Evolutionary conservation across 805 yeast genomes (phyloP).

Genomic region (Metschnikowia koreensis): DNA sequence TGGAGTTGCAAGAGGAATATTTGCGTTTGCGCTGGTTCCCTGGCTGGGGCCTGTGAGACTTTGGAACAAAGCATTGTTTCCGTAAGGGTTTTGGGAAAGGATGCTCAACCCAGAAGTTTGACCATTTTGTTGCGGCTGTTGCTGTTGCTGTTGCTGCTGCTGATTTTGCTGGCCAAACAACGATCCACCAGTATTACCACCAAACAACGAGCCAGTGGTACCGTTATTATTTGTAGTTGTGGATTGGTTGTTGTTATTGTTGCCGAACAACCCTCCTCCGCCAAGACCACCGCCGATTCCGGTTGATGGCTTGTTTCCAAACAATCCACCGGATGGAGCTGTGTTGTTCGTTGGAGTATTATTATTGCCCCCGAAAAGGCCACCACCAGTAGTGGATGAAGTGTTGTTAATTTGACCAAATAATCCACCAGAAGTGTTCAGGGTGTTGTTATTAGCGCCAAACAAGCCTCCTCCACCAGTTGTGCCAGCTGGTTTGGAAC

Average conservation of each 20-base stretch:
- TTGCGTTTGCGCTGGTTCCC: constrained; percentile 20
- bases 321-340: constrained; percentile 19
- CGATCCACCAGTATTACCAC: constrained; percentile 22
- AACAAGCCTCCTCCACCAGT: constrained; percentile 26
- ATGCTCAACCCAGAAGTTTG: constrained; percentile 21
- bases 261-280: constrained; percentile 24
- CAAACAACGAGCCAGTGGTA: constrained; percentile 19
- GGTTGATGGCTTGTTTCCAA: constrained; percentile 15
- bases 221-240: constrained; percentile 14
- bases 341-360: constrained; percentile 16
- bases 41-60: constrained; percentile 35
- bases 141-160: constrained; percentile 24
- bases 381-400: constrained; percentile 14
- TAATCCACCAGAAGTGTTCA: constrained; percentile 28
- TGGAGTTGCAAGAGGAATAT: constrained; percentile 25
- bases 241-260: constrained; percentile 11
- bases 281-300: constrained; percentile 10
- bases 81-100: constrained; percentile 63
- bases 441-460: constrained; percentile 14
- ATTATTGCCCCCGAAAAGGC: constrained; percentile 31
- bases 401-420: constrained; percentile 36
- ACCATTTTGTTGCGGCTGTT: constrained; percentile 3
- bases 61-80: constrained; percentile 68
- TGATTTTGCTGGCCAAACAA: constrained; percentile 25
- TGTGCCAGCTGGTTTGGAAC: constrained; percentile 21